Evolutionary conservation across 495 filamentous ascomycete species (phyloP).

Genomic region (Opeltia flavorubescens): DNA sequence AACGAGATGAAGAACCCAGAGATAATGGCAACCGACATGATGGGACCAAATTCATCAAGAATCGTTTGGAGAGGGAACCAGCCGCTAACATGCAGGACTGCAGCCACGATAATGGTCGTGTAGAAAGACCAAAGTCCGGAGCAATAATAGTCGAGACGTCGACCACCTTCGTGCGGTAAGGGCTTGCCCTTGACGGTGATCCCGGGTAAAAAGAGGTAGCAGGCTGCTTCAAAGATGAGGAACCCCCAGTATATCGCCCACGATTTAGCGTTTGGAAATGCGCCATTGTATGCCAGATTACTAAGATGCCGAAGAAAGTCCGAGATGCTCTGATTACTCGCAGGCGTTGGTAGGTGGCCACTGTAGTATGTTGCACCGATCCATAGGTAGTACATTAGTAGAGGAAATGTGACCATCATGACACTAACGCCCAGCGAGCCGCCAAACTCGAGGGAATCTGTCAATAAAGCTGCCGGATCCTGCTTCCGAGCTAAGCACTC

Average conservation of each 20-base stretch:
- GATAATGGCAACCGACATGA: constrained; percentile 81
- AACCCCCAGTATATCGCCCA: constrained; percentile 93
- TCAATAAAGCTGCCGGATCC: constrained; percentile 37
- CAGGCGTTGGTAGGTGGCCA: constrained; percentile 59
- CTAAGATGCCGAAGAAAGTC: constrained; percentile 57
- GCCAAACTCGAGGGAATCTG: constrained; percentile 77
- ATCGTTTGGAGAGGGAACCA: constrained; percentile 85
- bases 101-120: constrained; percentile 55
- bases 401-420: constrained; percentile 86
- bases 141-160: constrained; percentile 87
- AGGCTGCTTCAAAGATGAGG: constrained; percentile 65
- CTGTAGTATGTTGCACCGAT: constrained; percentile 84
- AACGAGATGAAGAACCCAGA: constrained; percentile 71
- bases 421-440: constrained; percentile 59
- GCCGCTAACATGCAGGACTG: constrained; percentile 60
- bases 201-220: constrained; percentile 75
- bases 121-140: constrained; percentile 81
- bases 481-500: constrained; percentile 41
- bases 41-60: constrained; percentile 86
- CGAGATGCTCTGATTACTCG: constrained; percentile 44
- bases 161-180: constrained; percentile 63
- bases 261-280: constrained; percentile 63
- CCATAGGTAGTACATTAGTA: constrained; percentile 99
- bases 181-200: constrained; percentile 75
- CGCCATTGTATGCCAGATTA: constrained; percentile 60